Evolutionary conservation across 2,329 filamentous ascomycete genomes (phyloP).

Genomic region (Trichophyton rubrum): DNA sequence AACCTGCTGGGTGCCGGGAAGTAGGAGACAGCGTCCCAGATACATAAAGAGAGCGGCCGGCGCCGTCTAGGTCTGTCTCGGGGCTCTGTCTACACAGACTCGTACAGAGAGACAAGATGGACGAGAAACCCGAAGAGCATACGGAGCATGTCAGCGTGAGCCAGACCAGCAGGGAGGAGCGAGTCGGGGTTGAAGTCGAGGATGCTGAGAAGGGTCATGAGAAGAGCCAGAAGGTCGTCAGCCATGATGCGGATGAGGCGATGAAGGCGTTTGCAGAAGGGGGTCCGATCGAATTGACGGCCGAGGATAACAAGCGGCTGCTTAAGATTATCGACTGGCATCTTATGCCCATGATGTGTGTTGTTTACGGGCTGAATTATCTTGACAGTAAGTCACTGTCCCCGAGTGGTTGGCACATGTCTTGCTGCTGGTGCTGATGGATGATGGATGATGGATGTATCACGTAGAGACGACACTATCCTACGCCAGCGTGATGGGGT

Average conservation of each 20-base stretch:
- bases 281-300: conserved; percentile 42
- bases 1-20: not conserved
- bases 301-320: conserved; percentile 46
- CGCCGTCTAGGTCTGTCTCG: not conserved
- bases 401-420: not conserved
- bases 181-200: not conserved
- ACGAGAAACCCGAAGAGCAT: not conserved
- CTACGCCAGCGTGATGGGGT: conserved; percentile 45
- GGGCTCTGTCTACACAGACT: not conserved
- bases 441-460: conserved; percentile 32
- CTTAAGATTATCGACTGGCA: conserved; percentile 51
- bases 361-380: conserved; percentile 48
- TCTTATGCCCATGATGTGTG: conserved; percentile 47
- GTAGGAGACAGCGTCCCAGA: not conserved
- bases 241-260: conserved; percentile 48
- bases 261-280: conserved; percentile 45
- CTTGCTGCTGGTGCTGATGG: not conserved
- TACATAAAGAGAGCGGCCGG: not conserved
- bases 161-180: not conserved
- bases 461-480: conserved; percentile 14
- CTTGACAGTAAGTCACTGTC: conserved; percentile 33
- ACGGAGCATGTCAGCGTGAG: not conserved
- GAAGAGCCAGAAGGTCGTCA: conserved; percentile 11
- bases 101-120: not conserved
- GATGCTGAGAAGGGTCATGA: not conserved